A percentile compares a stretch with the other conserved stretches of the same genome.
Evolutionary conservation across 2,329 filamentous ascomycete genomes (phyloP).

Genomic region (Ramularia endophylla): DNA sequence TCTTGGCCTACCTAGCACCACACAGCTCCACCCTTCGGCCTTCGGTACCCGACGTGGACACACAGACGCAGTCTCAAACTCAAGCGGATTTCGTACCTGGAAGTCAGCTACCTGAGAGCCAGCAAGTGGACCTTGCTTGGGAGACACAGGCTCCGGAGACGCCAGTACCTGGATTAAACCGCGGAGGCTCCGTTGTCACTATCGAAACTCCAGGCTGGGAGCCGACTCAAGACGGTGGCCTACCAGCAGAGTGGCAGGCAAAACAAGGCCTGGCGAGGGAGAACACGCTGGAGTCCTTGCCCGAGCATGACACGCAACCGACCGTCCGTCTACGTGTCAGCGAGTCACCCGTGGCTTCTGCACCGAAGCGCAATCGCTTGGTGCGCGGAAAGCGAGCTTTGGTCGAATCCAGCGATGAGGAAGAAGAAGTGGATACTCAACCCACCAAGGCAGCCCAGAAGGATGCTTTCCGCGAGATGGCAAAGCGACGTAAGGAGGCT

Average conservation of each 20-base stretch:
- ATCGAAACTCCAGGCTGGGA: conserved; percentile 31
- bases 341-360: conserved; percentile 23
- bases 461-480: conserved; percentile 62
- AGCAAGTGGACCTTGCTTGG: conserved; percentile 34
- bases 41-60: conserved; percentile 21
- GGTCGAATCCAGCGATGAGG: conserved; percentile 39
- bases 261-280: conserved; percentile 14
- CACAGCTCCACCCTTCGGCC: conserved; percentile 18
- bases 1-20: conserved; percentile 30
- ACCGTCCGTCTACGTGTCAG: conserved; percentile 28
- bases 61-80: conserved; percentile 13
- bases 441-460: conserved; percentile 34
- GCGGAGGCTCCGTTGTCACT: conserved; percentile 18
- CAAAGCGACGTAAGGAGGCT: conserved; percentile 55
- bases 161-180: conserved; percentile 17
- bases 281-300: conserved; percentile 12
- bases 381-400: conserved; percentile 35
- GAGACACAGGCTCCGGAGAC: conserved; percentile 29
- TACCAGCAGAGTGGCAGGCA: conserved; percentile 24
- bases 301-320: conserved; percentile 27
- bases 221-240: conserved; percentile 29
- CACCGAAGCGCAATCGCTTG: conserved; percentile 52
- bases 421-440: conserved; percentile 23
- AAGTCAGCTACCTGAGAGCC: conserved; percentile 26
- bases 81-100: conserved; percentile 15